Percentiles rank a stretch among this genome's conserved stretches.
phyloP scores from a whole-genome alignment of 2,329 filamentous ascomycete species.

The Aspergillus sergii region DNA sequence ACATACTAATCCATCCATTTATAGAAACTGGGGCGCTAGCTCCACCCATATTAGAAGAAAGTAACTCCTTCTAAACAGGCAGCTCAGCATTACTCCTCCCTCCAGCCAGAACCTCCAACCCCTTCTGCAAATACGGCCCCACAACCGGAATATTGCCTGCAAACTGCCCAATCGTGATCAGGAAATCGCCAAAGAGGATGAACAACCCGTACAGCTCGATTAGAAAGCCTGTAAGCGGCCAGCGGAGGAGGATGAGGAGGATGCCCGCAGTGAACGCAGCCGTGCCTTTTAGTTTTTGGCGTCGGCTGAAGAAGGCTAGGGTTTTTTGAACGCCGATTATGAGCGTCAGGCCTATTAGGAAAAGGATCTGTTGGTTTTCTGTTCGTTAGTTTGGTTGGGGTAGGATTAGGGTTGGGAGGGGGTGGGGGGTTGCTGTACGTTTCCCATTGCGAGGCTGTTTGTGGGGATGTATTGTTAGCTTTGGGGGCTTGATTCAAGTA shows the following conservation, averaged over 20 bases:
- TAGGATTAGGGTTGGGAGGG: conserved; percentile 11
- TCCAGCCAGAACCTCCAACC: conserved; percentile 70
- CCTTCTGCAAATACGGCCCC: conserved; percentile 79
- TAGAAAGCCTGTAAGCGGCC: conserved; percentile 87
- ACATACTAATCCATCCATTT: neutral
- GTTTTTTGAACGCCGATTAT: conserved; percentile 95
- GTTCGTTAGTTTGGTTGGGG: conserved; percentile 12
- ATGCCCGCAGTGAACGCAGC: conserved; percentile 85
- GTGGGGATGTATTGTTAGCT: neutral
- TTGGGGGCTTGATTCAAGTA: neutral
- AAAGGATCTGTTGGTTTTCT: conserved; percentile 72
- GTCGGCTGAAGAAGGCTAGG: conserved; percentile 88
- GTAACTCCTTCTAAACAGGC: conserved; percentile 30
- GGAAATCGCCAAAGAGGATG: conserved; percentile 92
- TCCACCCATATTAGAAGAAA: neutral
- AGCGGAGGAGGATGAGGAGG: conserved; percentile 80
- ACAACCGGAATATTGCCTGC: conserved; percentile 81
- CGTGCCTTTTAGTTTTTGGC: conserved; percentile 89
- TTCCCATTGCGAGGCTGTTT: conserved; percentile 90
- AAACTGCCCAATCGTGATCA: conserved; percentile 88
- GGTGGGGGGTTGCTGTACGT: too few relatives aligned
- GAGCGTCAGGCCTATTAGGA: conserved; percentile 92
- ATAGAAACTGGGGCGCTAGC: conserved; percentile 31
- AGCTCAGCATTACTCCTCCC: conserved; percentile 74
- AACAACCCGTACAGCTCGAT: conserved; percentile 93